Evolutionary conservation across 2,329 filamentous ascomycete species (phyloP), one percentile per base, ranked within the genome.

Genomic region (Diaporthe caulivora): DNA sequence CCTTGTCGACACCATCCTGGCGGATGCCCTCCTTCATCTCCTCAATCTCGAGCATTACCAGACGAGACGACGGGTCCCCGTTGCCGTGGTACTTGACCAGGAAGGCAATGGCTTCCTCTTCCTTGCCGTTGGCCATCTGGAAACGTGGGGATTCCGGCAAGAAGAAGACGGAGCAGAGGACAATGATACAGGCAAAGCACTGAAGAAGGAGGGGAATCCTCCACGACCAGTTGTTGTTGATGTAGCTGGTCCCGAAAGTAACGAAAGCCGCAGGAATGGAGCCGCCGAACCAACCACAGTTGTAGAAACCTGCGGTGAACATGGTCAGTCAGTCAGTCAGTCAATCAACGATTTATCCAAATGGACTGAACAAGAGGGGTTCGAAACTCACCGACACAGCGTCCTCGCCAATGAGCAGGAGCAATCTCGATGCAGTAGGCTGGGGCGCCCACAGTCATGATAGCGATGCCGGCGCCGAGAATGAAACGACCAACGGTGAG

Each of bases 221-320:
- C 86, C 86, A 88, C 8, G 85, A 82, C 78, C 82, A 87, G 80
- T 87, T 78, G 78, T 75, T 86, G 49, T 81, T 69, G 71, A 88
- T 86, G 51, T 78, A 81, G 75, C 84, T 84, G 78, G 80, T 83
- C 37, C 86, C 87, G 72, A 83, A 88, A n/a, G 86, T 86, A 47
- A 88, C 80, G 47, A 84, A 82, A 17, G 87, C 85, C 1, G 87
- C 87, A 4, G 86, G 86, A 53, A 88, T 88, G 54, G 84, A 82
- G 64, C 87, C 87, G 53, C 86, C 86, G 69, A 87, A 88, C 85
- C 85, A 88, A 70, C 86, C 86, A 71, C 86, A 87, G 80, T 89
- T 89, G 78, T 88, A 88, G 80, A 89, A 83, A 40, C 83, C 82
- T 24, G 26, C 11, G 29, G 31, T n/a, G 3, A 15, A 9, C 17